Conservation (phyloP, 2,329 filamentous ascomycete species). For the Diaporthe ilicicola region DNA sequence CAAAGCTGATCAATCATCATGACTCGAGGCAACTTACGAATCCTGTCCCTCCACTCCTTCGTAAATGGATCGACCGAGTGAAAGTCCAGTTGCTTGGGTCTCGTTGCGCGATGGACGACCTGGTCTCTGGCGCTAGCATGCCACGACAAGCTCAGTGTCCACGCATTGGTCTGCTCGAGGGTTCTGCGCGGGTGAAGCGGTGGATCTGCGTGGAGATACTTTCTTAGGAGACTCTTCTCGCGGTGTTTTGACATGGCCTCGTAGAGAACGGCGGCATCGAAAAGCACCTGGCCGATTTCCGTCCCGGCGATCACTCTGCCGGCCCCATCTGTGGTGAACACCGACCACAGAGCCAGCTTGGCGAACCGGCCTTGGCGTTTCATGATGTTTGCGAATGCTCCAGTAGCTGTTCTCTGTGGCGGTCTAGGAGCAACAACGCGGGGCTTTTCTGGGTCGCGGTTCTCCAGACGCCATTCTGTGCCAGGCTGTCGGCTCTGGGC, state of each 20-base stretch:
- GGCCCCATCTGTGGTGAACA: slow-evolving; percentile 24
- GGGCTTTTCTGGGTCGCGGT: background rate
- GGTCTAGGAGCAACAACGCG: background rate
- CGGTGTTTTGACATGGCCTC: slow-evolving; percentile 47
- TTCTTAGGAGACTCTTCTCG: slow-evolving; percentile 45
- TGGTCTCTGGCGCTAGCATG: slow-evolving; percentile 51
- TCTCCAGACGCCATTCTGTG: slow-evolving; percentile 30
- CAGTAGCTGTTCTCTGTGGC: slow-evolving; percentile 22
- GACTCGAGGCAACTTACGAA: slow-evolving; percentile 39
- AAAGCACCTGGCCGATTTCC: slow-evolving; percentile 41
- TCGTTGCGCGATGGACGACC: slow-evolving; percentile 50
- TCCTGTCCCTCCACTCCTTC: slow-evolving; percentile 35
- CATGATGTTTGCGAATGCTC: slow-evolving; percentile 32
- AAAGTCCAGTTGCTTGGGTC: slow-evolving; percentile 35
- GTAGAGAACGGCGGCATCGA: slow-evolving; percentile 45
- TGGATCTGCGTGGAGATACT: slow-evolving; percentile 44
- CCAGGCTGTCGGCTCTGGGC: slow-evolving; percentile 29
- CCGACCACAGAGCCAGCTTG: slow-evolving; percentile 1
- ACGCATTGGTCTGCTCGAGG: slow-evolving; percentile 55
- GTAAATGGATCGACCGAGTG: slow-evolving; percentile 34
- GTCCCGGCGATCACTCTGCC: slow-evolving; percentile 28
- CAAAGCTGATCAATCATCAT: slow-evolving; percentile 46
- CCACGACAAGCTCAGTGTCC: slow-evolving; percentile 43
- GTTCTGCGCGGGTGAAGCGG: slow-evolving; percentile 55
- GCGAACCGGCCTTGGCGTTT: slow-evolving; percentile 29